Evolutionary conservation across 345 rosid genomes (phyloP), one percentile per base, ranked within the genome.

Genomic region (Hibiscus tridactylites): DNA sequence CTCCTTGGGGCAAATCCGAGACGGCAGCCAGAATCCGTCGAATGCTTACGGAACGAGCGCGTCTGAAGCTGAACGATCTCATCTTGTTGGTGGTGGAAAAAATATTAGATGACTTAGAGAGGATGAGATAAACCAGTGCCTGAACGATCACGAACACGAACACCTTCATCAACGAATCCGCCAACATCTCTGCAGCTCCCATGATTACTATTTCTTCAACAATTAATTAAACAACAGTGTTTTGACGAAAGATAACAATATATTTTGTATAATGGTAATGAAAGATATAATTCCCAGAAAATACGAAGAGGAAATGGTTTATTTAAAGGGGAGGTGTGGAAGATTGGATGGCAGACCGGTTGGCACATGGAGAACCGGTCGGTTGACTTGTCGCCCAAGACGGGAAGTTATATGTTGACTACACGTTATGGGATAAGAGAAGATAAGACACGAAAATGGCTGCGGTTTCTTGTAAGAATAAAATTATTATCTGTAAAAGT

Each of bases 31-130:
- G 75, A 21, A 88, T 66, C 13, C 86, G 73, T 19, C 82, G 82
- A 73, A 88, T 78, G 80, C 91, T 85, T 33, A 62, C 49, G 1
- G 91, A 87, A 11, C 87, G 85, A 21, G 87, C 83, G 1, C 80
- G 80, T 50, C 62, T 81, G 84, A 86, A 85, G 76, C 91, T 77
- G 37, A 79, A 69, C 0, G 91, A 82, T 21, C 81, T 74, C 76
- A 37, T 76, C 73, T 62, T 58, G 2, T 58, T 81, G 58, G 79
- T 76, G 68, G 84, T 39, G 2, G 10, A 81, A 81, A 84, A 88
- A 63, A 84, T 61, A 26, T 81, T 68, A 3, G 92, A 85, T 28
- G 85, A 88, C 2, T 79, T 85, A 3, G 83, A 63, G 52, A 85
- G 85, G 24, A 88, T 83, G 35, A 81, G 68, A 71, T 84, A 88